Conservation (phyloP, 2,329 filamentous ascomycete genomes). For the Venturia effusa region DNA sequence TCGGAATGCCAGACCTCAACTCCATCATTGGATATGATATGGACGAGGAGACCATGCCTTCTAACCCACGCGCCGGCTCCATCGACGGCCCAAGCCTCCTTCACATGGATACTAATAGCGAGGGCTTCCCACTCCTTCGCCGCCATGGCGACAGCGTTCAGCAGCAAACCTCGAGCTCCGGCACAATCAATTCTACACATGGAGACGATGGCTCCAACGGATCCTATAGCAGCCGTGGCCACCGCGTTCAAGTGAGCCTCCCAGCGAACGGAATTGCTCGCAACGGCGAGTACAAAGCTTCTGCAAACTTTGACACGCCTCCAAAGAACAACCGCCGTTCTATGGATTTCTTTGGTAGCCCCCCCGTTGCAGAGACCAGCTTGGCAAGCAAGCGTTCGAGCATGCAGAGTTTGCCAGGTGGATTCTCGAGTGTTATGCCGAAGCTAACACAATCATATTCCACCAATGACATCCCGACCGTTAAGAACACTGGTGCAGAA, state of each 20-base stretch:
- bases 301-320: constrained; percentile 23
- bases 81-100: constrained; percentile 60
- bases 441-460: constrained; percentile 85
- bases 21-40: constrained; percentile 67
- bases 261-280: constrained; percentile 48
- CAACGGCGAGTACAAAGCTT: constrained; percentile 22
- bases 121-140: constrained; percentile 77
- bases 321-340: constrained; percentile 20
- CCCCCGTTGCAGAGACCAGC: not conserved
- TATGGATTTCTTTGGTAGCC: constrained; percentile 22
- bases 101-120: constrained; percentile 62
- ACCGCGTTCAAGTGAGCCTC: constrained; percentile 49
- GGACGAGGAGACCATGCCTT: constrained; percentile 30
- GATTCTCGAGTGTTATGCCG: constrained; percentile 48
- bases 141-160: constrained; percentile 43
- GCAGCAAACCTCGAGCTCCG: constrained; percentile 70
- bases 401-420: constrained; percentile 47
- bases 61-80: constrained; percentile 41
- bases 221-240: constrained; percentile 50
- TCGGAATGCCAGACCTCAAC: constrained; percentile 68
- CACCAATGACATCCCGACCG: constrained; percentile 74
- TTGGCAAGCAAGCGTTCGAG: constrained; percentile 33
- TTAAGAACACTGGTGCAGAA: constrained; percentile 54
- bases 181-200: constrained; percentile 64
- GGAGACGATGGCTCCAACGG: constrained; percentile 47